phyloP scores from a whole-genome alignment of 2,329 filamentous ascomycete genomes.

The Fusarium bulbicola region DNA sequence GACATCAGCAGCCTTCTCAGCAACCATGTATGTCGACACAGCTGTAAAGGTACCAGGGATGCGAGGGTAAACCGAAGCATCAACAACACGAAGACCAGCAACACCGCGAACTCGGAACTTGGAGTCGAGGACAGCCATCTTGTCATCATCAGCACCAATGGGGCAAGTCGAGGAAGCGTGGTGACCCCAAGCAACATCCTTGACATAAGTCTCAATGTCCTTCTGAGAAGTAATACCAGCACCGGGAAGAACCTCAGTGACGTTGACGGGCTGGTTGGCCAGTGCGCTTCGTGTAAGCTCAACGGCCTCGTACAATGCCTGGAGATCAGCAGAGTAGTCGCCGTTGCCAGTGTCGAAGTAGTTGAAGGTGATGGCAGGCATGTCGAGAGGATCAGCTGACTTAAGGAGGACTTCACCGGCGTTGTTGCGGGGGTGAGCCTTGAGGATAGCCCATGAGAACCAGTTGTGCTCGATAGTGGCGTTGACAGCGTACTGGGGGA shows the following conservation, averaged over 20 bases:
- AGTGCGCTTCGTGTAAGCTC: conserved; percentile 58
- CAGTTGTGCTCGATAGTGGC: conserved; percentile 54
- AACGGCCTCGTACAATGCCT: conserved; percentile 66
- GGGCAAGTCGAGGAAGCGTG: conserved; percentile 48
- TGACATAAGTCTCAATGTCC: conserved; percentile 39
- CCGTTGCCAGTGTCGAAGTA: conserved; percentile 63
- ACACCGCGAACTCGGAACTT: conserved; percentile 59
- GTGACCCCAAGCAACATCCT: conserved; percentile 47
- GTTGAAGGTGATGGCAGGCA: conserved; percentile 70
- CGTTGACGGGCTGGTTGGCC: conserved; percentile 27
- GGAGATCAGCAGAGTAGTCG: conserved; percentile 58
- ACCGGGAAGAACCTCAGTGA: conserved; percentile 36
- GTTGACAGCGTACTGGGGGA: conserved; percentile 61
- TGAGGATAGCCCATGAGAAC: conserved; percentile 58
- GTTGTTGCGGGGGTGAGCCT: conserved; percentile 69
- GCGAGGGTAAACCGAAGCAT: conserved; percentile 56
- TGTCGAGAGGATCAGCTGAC: conserved; percentile 69
- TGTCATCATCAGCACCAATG: conserved; percentile 45
- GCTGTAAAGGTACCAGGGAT: conserved; percentile 48
- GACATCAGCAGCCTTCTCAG: conserved; percentile 47
- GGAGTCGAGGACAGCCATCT: conserved; percentile 56
- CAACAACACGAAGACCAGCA: conserved; percentile 56
- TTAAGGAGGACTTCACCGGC: conserved; percentile 69
- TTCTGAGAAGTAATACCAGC: conserved; percentile 19
- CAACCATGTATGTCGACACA: conserved; percentile 46